phyloP scores from a whole-genome alignment of 2,329 filamentous ascomycete genomes.

The Exophiala dermatitidis region DNA sequence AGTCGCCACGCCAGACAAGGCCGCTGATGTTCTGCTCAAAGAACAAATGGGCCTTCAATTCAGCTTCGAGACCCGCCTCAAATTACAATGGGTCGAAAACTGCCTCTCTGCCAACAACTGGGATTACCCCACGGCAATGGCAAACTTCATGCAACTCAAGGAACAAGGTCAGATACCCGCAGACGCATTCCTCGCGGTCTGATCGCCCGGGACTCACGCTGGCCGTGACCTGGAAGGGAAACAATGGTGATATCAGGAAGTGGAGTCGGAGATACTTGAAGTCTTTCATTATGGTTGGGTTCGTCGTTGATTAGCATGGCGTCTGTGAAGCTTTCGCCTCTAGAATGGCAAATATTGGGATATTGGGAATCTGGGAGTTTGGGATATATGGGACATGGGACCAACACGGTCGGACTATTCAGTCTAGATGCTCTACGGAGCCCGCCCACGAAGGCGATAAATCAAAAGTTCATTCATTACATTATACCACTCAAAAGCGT shows the following conservation, averaged over 20 bases:
- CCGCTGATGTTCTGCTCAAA: slow-evolving; percentile 51
- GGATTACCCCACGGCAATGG: slow-evolving; percentile 68
- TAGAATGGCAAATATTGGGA: neutral
- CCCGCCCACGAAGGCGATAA: neutral
- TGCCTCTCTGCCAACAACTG: slow-evolving; percentile 74
- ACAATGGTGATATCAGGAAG: neutral
- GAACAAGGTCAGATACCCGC: slow-evolving; percentile 32
- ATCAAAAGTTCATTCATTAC: neutral
- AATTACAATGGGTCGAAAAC: slow-evolving; percentile 66
- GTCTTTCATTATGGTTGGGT: too few species aligned
- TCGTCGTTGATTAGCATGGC: neutral
- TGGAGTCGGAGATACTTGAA: too few species aligned
- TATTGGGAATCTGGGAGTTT: too few species aligned
- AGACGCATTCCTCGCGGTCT: slow-evolving; percentile 19
- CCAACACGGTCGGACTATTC: too few species aligned
- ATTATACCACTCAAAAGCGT: neutral
- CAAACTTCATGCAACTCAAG: slow-evolving; percentile 68
- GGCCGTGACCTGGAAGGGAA: neutral
- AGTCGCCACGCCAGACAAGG: slow-evolving; percentile 37
- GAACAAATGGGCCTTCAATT: slow-evolving; percentile 65
- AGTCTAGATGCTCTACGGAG: neutral
- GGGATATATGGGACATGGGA: too few species aligned
- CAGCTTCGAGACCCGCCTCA: slow-evolving; percentile 73
- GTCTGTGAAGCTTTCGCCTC: neutral
- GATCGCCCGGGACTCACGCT: neutral